A percentile compares a stretch with the other conserved stretches of the same genome.
phyloP scores from a whole-genome alignment of 805 yeast genomes.

The Zygotorulaspora chibaensis region DNA sequence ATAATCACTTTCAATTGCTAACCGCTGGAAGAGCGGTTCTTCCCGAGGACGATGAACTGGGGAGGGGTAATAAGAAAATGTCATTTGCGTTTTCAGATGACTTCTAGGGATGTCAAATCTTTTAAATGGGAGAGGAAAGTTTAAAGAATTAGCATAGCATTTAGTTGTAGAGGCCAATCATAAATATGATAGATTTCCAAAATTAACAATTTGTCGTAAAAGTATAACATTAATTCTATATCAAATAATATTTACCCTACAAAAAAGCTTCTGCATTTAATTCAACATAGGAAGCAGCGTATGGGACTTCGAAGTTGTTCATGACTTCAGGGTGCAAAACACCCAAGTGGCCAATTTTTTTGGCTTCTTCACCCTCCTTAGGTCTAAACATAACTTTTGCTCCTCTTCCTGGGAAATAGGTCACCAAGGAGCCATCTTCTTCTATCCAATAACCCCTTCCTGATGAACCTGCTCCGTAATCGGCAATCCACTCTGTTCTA shows the following conservation, averaged over 20 bases:
- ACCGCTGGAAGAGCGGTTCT: constrained; percentile 30
- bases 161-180: neutral
- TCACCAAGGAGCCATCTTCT: constrained; percentile 59
- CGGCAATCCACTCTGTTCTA: constrained; percentile 78
- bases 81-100: constrained; percentile 33
- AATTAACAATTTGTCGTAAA: constrained; percentile 2
- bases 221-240: constrained; percentile 4
- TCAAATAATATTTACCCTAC: constrained; percentile 32
- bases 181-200: neutral
- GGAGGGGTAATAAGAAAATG: constrained; percentile 15
- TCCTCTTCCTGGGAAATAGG: constrained; percentile 96
- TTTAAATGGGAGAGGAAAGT: neutral
- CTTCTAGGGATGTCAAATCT: constrained; percentile 11
- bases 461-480: constrained; percentile 40
- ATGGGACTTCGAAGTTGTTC: constrained; percentile 81
- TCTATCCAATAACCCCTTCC: constrained; percentile 86
- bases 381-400: constrained; percentile 78
- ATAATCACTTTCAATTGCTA: constrained; percentile 27
- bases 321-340: constrained; percentile 94
- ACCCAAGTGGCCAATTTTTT: constrained; percentile 79
- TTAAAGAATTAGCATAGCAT: neutral
- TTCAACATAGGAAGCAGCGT: constrained; percentile 89
- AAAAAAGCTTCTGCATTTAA: constrained; percentile 84
- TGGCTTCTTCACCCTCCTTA: constrained; percentile 51
- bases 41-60: constrained; percentile 31